Base-by-base conservation (phyloP, 371 early-diverging fungal species). In the Apophysomyces trapeziformis region DNA sequence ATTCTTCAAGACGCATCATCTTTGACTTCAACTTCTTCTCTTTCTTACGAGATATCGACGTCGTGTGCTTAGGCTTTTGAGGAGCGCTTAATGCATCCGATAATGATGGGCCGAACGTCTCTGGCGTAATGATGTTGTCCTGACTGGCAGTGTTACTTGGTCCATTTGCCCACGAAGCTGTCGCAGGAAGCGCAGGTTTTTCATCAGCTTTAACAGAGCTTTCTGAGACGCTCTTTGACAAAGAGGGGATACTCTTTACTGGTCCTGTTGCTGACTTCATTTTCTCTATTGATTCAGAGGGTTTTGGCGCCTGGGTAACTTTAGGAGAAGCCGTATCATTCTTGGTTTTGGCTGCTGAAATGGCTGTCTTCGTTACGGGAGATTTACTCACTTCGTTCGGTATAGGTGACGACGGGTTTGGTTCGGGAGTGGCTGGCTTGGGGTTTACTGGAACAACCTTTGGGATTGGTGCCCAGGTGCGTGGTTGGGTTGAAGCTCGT, bases 141-240 rank as follows among this genome's bases (percentile, higher is more conserved):
- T 71, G 64, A 2, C 63, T 72, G 11, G 76, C 70, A 0, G 80
- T 66, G 5, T 71, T 68, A 37, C 75, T 72, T 57, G 59, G 60
- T 14, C 78, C 72, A 50, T 78, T 85, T 8, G 85, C 89, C 89
- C 89, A 89, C 0, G 89, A 87, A 0, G 87, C 89, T 14, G 86
- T 81, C 11, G 85, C 83, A 4, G 89, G 89, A n/a, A 89, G 66
- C 32, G 87, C 87, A 14, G 87, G 86, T 57, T 77, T 80, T 57
- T 82, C 81, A 7, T 68, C 66, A 26, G 68, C 65, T 67, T 68
- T 62, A 43, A 45, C 46, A 38, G 54, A 18, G 21, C 21, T 50
- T 50, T 59, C 57, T 50, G 61, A 36, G 67, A 69, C 57, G 4
- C 64, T 58, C 57, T 73, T 68, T 67, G 73, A 32, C 54, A 63